Evolutionary conservation across 202 grass and related monocot genomes (phyloP).

Genomic region (Panicum hallii): DNA sequence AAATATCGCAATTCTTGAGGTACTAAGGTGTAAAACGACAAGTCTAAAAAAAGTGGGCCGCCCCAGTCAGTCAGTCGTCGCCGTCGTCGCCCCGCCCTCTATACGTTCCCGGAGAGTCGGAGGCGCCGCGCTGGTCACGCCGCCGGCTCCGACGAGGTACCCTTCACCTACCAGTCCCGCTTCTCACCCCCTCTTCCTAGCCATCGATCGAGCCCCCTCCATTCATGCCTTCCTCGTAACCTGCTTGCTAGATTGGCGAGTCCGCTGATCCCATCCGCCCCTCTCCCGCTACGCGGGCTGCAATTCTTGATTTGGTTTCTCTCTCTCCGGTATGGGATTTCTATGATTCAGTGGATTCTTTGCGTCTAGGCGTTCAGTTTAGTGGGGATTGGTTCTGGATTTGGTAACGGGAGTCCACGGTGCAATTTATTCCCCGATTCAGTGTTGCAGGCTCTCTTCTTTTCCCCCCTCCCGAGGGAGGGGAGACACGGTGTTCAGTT

Average conservation of each 20-base stretch:
- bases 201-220: not conserved
- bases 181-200: not conserved
- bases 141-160: constrained; percentile 36
- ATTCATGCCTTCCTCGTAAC: not conserved
- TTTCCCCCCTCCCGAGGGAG: not conserved
- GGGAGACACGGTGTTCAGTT: not conserved
- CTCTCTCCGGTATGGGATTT: not conserved
- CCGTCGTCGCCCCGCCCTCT: constrained; percentile 15
- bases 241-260: not conserved
- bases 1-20: constrained; percentile 17
- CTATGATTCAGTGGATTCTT: not conserved
- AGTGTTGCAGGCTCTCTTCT: not conserved
- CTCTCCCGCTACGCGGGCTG: not conserved
- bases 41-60: not conserved
- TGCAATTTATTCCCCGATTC: not conserved
- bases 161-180: not conserved
- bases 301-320: constrained; percentile 19
- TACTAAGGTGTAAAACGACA: constrained; percentile 23
- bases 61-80: constrained; percentile 15
- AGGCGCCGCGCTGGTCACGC: constrained; percentile 16
- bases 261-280: not conserved
- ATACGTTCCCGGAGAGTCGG: constrained; percentile 35
- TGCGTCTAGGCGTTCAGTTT: not conserved
- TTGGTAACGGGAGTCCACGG: not conserved
- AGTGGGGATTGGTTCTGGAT: not conserved